Percentiles rank a stretch among this genome's conserved stretches.
phyloP scores from a whole-genome alignment of 1,284 basidiomycete genomes.

The Ganoderma lingzhi region DNA sequence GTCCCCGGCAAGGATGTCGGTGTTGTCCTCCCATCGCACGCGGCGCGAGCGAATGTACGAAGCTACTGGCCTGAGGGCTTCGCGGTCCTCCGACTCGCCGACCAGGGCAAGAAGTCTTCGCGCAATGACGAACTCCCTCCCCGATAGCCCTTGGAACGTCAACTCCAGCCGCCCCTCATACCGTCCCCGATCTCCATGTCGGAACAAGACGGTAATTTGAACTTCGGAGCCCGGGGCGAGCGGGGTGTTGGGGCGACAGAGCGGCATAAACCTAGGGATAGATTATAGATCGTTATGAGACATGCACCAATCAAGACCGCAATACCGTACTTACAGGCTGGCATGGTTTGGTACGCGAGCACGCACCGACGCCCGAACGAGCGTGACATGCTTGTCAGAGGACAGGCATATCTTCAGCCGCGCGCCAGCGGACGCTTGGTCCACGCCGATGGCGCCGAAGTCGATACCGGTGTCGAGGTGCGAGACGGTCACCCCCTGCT shows the following conservation, averaged over 20 bases:
- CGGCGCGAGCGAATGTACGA: constrained; percentile 36
- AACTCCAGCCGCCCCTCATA: constrained; percentile 36
- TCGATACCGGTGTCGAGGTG: constrained; percentile 39
- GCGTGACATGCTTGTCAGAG: neutral
- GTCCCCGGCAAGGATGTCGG: constrained; percentile 12
- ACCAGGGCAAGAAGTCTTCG: constrained; percentile 38
- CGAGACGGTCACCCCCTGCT: constrained; percentile 38
- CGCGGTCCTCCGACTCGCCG: constrained; percentile 39
- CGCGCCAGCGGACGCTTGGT: constrained; percentile 39
- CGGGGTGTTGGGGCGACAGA: neutral
- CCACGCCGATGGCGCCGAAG: constrained; percentile 45
- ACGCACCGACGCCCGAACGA: neutral
- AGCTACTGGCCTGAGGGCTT: constrained; percentile 36
- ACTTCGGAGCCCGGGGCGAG: neutral
- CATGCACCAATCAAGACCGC: neutral
- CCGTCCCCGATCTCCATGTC: constrained; percentile 20
- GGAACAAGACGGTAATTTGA: constrained; percentile 13
- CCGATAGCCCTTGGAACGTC: constrained; percentile 20
- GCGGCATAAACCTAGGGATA: constrained; percentile 8
- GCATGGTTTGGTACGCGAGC: constrained; percentile 14
- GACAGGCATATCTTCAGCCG: constrained; percentile 20
- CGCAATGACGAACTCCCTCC: constrained; percentile 39
- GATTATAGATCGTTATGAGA: neutral
- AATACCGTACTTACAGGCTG: constrained; percentile 3
- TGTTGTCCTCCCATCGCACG: constrained; percentile 18